Conservation (phyloP, 1,284 basidiomycete species). For the Pseudozyma tsukubaensis region DNA sequence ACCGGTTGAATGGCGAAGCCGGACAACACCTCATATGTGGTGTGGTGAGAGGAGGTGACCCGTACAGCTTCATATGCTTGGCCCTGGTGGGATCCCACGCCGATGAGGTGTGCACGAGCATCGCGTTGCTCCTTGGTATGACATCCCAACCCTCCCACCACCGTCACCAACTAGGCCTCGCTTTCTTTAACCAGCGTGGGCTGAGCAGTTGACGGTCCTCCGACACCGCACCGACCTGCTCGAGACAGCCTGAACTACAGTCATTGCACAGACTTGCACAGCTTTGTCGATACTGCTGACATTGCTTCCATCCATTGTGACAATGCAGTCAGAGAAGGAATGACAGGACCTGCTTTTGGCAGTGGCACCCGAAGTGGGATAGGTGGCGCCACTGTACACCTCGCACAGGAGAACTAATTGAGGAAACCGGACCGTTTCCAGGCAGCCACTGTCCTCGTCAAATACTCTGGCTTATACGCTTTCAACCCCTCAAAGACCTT, state of each 20-base stretch:
- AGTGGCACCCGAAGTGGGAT: neutral
- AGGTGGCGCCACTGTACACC: neutral
- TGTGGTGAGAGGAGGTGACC: neutral
- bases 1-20: too few relatives aligned
- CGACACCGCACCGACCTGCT: too few relatives aligned
- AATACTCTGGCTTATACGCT: slow-evolving; percentile 25
- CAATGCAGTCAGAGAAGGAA: neutral
- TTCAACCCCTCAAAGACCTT: slow-evolving; percentile 9
- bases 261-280: too few relatives aligned
- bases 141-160: neutral
- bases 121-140: neutral
- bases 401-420: neutral
- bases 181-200: too few relatives aligned
- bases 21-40: slow-evolving; percentile 10
- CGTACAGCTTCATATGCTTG: slow-evolving; percentile 12
- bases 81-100: neutral
- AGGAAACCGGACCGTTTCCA: slow-evolving; percentile 35
- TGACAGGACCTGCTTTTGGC: too few relatives aligned
- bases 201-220: too few relatives aligned
- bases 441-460: slow-evolving; percentile 22
- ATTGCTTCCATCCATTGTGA: too few relatives aligned
- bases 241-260: too few relatives aligned
- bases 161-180: too few relatives aligned
- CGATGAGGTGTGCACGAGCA: neutral
- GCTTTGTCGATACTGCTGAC: too few relatives aligned